phyloP scores from a whole-genome alignment of 1,284 basidiomycete genomes.

The Leccinum angustisporum region DNA sequence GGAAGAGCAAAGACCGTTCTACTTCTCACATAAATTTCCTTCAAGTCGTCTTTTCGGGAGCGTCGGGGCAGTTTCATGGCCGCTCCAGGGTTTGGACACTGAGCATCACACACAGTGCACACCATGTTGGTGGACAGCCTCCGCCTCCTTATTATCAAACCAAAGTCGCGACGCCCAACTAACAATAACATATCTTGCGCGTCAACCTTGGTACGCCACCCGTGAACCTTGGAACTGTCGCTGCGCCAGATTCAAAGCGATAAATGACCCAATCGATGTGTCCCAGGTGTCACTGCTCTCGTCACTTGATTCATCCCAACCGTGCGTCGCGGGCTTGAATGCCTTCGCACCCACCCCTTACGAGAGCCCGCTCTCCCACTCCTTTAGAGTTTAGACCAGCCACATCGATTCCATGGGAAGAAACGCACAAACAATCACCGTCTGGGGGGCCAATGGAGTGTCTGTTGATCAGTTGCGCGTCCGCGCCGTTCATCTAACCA shows the following conservation, averaged over 20 bases:
- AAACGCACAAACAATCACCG: slow-evolving; percentile 6
- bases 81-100: slow-evolving; percentile 1
- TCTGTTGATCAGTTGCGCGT: not conserved
- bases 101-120: slow-evolving; percentile 1
- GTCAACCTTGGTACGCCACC: not conserved
- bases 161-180: not conserved
- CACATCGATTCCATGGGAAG: slow-evolving; percentile 22
- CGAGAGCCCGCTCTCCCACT: slow-evolving; percentile 20
- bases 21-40: not conserved
- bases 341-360: slow-evolving; percentile 17
- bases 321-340: not conserved
- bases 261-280: slow-evolving; percentile 3
- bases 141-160: not conserved
- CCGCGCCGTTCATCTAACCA: slow-evolving; percentile 23
- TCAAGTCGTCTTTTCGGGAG: not conserved
- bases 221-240: not conserved
- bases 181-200: not conserved
- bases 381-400: slow-evolving; percentile 15
- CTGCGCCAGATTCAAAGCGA: not conserved
- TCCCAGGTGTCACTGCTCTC: not conserved
- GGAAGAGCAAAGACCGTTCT: not conserved
- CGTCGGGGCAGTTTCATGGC: not conserved
- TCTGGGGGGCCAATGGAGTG: not conserved
- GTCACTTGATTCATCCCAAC: not conserved
- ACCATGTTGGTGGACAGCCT: slow-evolving; percentile 6